Conservation (phyloP, 176 grass and related monocot genomes). For the Carex littledalei region DNA sequence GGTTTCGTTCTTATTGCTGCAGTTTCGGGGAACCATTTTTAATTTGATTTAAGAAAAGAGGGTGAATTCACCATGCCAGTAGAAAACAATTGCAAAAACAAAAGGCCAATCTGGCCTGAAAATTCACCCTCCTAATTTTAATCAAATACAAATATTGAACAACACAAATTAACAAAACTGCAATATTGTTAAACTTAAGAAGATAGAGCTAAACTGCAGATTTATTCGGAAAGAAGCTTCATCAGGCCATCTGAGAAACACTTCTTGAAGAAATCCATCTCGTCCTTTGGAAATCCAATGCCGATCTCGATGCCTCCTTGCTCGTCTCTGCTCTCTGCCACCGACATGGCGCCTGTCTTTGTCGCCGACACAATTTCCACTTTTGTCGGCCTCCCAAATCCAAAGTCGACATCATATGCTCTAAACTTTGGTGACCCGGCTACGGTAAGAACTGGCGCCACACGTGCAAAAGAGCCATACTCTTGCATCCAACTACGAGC, state of each 20-base stretch:
- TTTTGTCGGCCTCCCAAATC: constrained; percentile 39
- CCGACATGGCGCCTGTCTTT: not conserved
- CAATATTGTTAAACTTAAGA: not conserved
- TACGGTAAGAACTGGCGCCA: not conserved
- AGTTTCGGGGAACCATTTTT: too few relatives aligned
- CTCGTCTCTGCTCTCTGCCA: constrained; percentile 15
- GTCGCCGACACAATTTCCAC: constrained; percentile 34
- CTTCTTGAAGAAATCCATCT: constrained; percentile 16
- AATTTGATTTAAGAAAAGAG: too few relatives aligned
- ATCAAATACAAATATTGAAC: not conserved
- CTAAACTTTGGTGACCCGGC: constrained; percentile 34
- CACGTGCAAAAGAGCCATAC: not conserved
- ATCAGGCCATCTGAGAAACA: not conserved
- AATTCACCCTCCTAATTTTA: too few relatives aligned
- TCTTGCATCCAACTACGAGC: not conserved
- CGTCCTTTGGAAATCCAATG: not conserved
- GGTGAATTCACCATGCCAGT: too few relatives aligned
- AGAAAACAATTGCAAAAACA: too few relatives aligned
- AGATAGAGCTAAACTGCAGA: not conserved
- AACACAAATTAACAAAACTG: not conserved
- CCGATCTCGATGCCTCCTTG: constrained; percentile 37
- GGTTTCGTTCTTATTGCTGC: too few relatives aligned
- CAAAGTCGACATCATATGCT: constrained; percentile 48
- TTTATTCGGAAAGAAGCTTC: not conserved
- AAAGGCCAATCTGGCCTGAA: too few relatives aligned